Percentiles rank a stretch among this genome's conserved stretches.
Evolutionary conservation across 257 asterid genomes (phyloP).

Genomic region (Scutellaria galericulata): DNA sequence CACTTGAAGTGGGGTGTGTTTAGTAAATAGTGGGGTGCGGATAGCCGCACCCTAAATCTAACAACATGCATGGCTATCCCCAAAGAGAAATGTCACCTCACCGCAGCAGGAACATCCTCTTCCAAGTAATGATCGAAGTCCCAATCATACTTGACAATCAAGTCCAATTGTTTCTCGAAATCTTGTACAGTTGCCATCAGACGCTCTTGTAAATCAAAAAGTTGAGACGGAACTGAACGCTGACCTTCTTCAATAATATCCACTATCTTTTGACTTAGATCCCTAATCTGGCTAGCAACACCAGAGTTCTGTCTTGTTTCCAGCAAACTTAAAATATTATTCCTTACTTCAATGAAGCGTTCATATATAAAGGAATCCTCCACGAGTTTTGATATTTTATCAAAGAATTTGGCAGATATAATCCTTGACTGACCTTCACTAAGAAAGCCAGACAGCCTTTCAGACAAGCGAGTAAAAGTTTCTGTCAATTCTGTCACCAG

Average conservation of each 20-base stretch:
- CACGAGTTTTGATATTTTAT: constrained; percentile 75
- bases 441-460: constrained; percentile 91
- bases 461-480: constrained; percentile 76
- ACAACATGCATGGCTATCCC: constrained; percentile 40
- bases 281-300: constrained; percentile 72
- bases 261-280: constrained; percentile 76
- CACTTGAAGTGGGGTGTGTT: too few relatives aligned
- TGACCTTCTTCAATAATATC: constrained; percentile 90
- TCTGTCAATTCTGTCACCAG: constrained; percentile 72
- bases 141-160: constrained; percentile 93
- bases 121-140: constrained; percentile 97
- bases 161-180: constrained; percentile 92
- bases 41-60: too few relatives aligned
- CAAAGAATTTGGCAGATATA: constrained; percentile 82
- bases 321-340: constrained; percentile 56
- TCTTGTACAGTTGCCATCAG: constrained; percentile 72
- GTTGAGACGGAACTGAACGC: constrained; percentile 84
- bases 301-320: constrained; percentile 74
- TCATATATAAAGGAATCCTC: constrained; percentile 77
- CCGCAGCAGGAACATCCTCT: constrained; percentile 98
- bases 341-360: constrained; percentile 69
- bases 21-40: too few relatives aligned
- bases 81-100: constrained; percentile 85
- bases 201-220: constrained; percentile 83
- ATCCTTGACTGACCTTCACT: constrained; percentile 78